Base-by-base conservation (phyloP, 371 early-diverging fungal genomes). In the Actinomortierella ambigua region DNA sequence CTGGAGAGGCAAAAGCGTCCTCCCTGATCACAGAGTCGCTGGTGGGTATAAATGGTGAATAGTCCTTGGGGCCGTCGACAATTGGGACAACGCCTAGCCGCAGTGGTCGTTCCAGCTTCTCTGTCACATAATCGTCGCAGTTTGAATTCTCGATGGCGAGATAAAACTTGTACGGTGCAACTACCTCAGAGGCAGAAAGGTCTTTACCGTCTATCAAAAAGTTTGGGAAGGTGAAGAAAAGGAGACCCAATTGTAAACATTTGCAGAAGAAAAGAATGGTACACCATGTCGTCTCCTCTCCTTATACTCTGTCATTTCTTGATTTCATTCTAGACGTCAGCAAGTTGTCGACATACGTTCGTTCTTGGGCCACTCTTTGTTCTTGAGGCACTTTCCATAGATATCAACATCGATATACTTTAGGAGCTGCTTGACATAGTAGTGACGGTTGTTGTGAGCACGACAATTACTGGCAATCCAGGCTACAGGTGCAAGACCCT, bases 61-160 rank as follows among this genome's bases (percentile, higher is more conserved):
- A 77, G 47, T 71, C 59, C 9, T 55, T 46, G 11, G 77, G 77
- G n/a, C 77, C 77, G 24, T 63, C 71, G 7, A 77, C 54, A 15
- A 77, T 59, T 3, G 73, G 73, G 0, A 77, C 65, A 17, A 65
- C 59, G 4, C 73, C 73, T 2, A 50, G 57, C 0, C 42, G 53
- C 41, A 63, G 65, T 17, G 73, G 51, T 5, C 64, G 50, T 14
- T 60, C 61, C 7, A 69, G 26, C 22, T 69, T 69, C 44, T 69
- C 69, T 4, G 69, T 56, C 18, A 69, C 69, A 43, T 69, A 69
- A 57, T 63, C 63, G 22, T 70, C 59, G 29, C 77, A 77, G 39
- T 68, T 77, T 49, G 34, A 53, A 60, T 71, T 71, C 28, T 77
- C 77, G 24, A 69, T 44, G 9, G 53, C 50, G 15, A 77, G 73